Evolutionary conservation across 2,329 filamentous ascomycete species (phyloP).

Genomic region (Colletotrichum abscissum): DNA sequence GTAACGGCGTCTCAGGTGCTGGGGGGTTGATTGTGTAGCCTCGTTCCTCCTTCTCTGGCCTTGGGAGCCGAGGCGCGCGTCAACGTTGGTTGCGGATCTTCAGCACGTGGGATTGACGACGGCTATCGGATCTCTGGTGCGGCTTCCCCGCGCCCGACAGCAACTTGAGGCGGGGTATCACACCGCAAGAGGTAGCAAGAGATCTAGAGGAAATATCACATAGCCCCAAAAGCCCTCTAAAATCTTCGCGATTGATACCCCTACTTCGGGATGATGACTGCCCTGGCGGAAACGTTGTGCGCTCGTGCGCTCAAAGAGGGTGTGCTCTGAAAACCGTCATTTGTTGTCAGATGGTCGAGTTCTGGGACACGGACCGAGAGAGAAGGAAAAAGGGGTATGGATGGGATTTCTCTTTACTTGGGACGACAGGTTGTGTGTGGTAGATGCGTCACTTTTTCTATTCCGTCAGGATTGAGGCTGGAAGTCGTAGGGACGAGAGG

Average conservation of each 20-base stretch:
- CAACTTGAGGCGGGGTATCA: background rate
- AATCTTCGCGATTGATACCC: background rate
- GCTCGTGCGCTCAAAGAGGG: background rate
- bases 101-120: conserved; percentile 13
- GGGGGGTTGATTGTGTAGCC: background rate
- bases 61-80: conserved; percentile 20
- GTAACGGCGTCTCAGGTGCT: conserved; percentile 18
- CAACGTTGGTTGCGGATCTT: background rate
- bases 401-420: background rate
- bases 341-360: conserved; percentile 10
- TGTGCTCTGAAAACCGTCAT: conserved; percentile 16
- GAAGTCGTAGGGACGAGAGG: background rate
- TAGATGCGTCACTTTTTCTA: conserved; percentile 4
- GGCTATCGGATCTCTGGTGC: background rate
- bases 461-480: background rate
- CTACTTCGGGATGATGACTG: background rate
- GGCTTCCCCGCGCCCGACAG: background rate
- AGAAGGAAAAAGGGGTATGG: background rate
- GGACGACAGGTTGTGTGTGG: conserved; percentile 9
- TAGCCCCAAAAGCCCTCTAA: background rate
- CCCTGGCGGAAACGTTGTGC: background rate
- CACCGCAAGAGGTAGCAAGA: background rate
- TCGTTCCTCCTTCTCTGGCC: background rate
- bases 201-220: background rate
- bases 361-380: conserved; percentile 21